Evolutionary conservation across 192 early-diverging fungal genomes (phyloP), one percentile per base, ranked within the genome.

Genomic region (Coemansia sp.): DNA sequence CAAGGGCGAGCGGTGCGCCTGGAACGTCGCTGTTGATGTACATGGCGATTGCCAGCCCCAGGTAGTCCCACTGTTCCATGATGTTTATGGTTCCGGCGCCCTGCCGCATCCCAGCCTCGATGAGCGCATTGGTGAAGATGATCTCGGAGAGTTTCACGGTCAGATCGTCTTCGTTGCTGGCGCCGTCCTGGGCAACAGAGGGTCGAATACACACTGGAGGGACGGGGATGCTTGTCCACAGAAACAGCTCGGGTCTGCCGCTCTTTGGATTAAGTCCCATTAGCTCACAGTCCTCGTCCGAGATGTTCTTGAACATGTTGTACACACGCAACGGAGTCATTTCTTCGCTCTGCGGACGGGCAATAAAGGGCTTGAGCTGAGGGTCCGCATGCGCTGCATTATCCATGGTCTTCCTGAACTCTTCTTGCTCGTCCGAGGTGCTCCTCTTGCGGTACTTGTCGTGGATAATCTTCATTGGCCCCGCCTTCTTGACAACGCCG

Each of bases 21-120:
- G 97, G 94, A 41, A 97, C 85, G 62, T 97, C 95, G 68, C 89
- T 91, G 77, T 95, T 97, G 64, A 99, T 94, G 70, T 96, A 99
- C 93, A 97, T 95, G 35, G 94, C 95, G 40, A 91, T 90, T 29
- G 91, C 89, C 7, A 97, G 80, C 58, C 95, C 93, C 65, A 99
- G 75, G 61, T 91, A 96, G 65, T 99, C 97, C 97, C 95, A 96
- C 83, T 93, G 91, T 84, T 98, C 95, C 91, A 84, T 92, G 63
- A 92, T 70, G 62, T 84, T 87, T 43, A 82, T 79, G 8, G 89
- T 87, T 3, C 86, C 84, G 9, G 88, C 86, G 40, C 88, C 86
- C 61, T 85, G 82, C 11, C 57, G 63, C 75, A 82, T 70, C 11
- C 80, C 80, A 8, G 69, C 59, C 53, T 68, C 70, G 59, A 94